These are phyloP conservation scores for Coemansia sp. DNA, from an alignment of 192 early-diverging fungal genomes.

Conservation along the genomic window DNA sequence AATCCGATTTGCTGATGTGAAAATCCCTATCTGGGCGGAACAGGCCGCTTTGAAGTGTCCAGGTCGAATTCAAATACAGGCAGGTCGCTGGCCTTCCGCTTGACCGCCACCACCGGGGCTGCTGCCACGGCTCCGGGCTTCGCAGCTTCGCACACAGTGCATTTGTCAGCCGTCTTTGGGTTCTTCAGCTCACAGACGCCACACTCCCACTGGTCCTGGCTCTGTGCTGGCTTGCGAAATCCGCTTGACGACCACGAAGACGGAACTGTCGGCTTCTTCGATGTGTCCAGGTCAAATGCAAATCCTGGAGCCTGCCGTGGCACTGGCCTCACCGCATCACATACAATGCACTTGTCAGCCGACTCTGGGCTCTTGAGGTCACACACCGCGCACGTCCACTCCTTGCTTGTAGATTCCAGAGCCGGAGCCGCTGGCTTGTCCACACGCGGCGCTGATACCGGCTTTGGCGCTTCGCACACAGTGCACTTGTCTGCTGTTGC, in stretches of 20 bases:
- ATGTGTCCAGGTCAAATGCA: slow-evolving; percentile 30
- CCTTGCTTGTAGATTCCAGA: not conserved
- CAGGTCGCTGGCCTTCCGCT: slow-evolving; percentile 24
- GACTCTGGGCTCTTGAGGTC: slow-evolving; percentile 11
- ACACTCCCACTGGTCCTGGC: slow-evolving; percentile 26
- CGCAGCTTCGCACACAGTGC: slow-evolving; percentile 28
- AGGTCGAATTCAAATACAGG: slow-evolving; percentile 31
- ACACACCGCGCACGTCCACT: slow-evolving; percentile 27
- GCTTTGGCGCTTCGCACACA: slow-evolving; percentile 31
- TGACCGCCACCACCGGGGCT: not conserved
- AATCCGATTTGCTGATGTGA: not conserved
- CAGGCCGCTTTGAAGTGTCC: slow-evolving; percentile 16
- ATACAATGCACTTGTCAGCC: slow-evolving; percentile 20
- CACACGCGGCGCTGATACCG: slow-evolving; percentile 2
- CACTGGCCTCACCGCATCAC: slow-evolving; percentile 21
- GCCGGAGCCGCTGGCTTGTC: slow-evolving; percentile 11
- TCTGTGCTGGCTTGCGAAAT: not conserved
- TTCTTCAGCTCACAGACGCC: slow-evolving; percentile 25
- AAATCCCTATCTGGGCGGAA: not conserved
- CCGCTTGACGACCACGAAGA: not conserved
- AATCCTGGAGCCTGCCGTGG: slow-evolving; percentile 3
- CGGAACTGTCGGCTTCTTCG: slow-evolving; percentile 19
- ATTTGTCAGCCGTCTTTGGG: slow-evolving; percentile 9
- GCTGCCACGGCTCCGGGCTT: slow-evolving; percentile 8
- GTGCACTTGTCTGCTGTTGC: slow-evolving; percentile 11